Percentiles rank a stretch among this genome's conserved stretches.
phyloP scores from a whole-genome alignment of 2,329 filamentous ascomycete genomes.

The Nigrospora oryzae region DNA sequence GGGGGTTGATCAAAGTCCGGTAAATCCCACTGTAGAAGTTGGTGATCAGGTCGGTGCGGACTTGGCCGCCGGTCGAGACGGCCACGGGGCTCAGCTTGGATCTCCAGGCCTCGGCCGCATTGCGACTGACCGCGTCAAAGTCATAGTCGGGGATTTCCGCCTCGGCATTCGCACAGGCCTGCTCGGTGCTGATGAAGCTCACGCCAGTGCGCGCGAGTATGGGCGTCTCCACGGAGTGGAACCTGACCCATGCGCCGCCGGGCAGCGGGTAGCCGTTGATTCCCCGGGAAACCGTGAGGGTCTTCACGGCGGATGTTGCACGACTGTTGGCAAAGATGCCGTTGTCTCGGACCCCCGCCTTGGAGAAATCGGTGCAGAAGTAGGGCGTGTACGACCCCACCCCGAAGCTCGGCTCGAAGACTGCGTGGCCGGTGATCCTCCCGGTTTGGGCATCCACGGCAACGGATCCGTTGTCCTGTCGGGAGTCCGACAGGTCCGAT shows the following conservation, averaged over 20 bases:
- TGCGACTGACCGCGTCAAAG: slow-evolving; percentile 43
- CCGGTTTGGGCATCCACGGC: slow-evolving; percentile 46
- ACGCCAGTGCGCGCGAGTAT: slow-evolving; percentile 60
- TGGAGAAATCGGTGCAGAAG: slow-evolving; percentile 62
- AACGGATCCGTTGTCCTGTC: slow-evolving; percentile 48
- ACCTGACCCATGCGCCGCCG: slow-evolving; percentile 56
- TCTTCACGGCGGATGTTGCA: slow-evolving; percentile 37
- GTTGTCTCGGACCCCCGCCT: slow-evolving; percentile 45
- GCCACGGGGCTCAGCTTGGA: slow-evolving; percentile 51
- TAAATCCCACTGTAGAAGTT: slow-evolving; percentile 68
- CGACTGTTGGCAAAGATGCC: slow-evolving; percentile 54
- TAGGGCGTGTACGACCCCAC: slow-evolving; percentile 49
- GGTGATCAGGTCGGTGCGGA: slow-evolving; percentile 44
- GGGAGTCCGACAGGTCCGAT: slow-evolving; percentile 52
- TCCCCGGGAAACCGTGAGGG: slow-evolving; percentile 36
- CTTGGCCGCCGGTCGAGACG: slow-evolving; percentile 41
- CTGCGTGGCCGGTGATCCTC: slow-evolving; percentile 53
- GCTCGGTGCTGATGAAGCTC: slow-evolving; percentile 57
- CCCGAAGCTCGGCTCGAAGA: slow-evolving; percentile 58
- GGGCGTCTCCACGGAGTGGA: slow-evolving; percentile 38
- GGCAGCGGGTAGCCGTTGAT: slow-evolving; percentile 47
- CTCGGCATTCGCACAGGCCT: slow-evolving; percentile 62
- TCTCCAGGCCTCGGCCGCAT: slow-evolving; percentile 50
- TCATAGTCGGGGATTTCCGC: slow-evolving; percentile 60
- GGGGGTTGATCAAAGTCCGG: slow-evolving; percentile 62